A percentile compares a stretch with the other conserved stretches of the same genome.
Evolutionary conservation across 1,284 basidiomycete genomes (phyloP).

Genomic region (Acaromyces ingoldii): DNA sequence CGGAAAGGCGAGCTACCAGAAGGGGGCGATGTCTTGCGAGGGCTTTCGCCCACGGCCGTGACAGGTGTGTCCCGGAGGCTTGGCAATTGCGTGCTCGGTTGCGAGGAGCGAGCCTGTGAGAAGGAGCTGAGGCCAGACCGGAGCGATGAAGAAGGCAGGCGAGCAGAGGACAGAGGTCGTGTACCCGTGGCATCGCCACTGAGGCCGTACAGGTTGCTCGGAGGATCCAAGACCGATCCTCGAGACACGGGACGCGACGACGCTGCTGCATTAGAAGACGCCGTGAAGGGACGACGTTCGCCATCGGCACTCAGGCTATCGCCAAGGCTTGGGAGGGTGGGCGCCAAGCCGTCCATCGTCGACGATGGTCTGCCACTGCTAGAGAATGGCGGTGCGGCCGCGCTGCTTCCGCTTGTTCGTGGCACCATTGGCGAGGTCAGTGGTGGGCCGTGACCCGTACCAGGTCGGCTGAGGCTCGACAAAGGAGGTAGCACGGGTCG

Average conservation of each 20-base stretch:
- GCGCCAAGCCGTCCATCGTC: no score
- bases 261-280: no score
- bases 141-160: slow-evolving; percentile 2
- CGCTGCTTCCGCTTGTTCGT: neutral
- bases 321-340: neutral
- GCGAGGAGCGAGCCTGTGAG: slow-evolving; percentile 21
- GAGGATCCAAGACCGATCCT: neutral
- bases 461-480: slow-evolving; percentile 31
- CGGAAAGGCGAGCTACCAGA: slow-evolving; percentile 10
- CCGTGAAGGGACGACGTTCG: no score
- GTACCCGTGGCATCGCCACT: no score
- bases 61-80: no score
- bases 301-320: neutral
- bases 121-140: slow-evolving; percentile 12
- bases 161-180: neutral
- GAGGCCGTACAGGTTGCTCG: neutral
- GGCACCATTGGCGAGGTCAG: neutral
- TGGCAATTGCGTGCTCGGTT: slow-evolving; percentile 16
- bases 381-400: neutral
- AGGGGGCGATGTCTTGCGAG: slow-evolving; percentile 16
- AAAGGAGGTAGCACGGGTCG: slow-evolving; percentile 37
- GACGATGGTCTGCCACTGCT: no score
- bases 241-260: slow-evolving; percentile 4
- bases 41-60: no score
- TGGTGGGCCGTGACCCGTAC: slow-evolving; percentile 14